Conservation (phyloP, 306 rosid species). For the Vachellia collinsii region DNA sequence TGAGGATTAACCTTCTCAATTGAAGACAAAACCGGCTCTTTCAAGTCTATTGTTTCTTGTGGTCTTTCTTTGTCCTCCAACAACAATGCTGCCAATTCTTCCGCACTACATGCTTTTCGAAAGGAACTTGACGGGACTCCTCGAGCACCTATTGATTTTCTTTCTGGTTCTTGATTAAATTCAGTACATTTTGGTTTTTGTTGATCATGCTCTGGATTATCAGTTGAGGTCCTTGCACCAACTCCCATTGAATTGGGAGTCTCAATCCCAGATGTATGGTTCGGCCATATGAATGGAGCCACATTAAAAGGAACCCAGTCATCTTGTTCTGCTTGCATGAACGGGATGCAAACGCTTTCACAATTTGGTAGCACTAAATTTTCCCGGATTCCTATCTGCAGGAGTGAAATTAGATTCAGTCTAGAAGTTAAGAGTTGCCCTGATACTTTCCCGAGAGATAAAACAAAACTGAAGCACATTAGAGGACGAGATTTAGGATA, state of each 20-base stretch:
- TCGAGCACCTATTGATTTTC: conserved; percentile 44
- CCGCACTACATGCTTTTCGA: conserved; percentile 37
- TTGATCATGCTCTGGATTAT: conserved; percentile 43
- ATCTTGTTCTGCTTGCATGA: conserved; percentile 89
- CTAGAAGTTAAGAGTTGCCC: conserved; percentile 13
- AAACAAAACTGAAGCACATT: conserved; percentile 23
- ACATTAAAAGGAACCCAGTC: conserved; percentile 81
- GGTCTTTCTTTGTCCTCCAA: conserved; percentile 17
- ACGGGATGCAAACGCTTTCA: conserved; percentile 70
- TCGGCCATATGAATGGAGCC: conserved; percentile 85
- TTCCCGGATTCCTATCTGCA: conserved; percentile 76
- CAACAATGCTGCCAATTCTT: conserved; percentile 54
- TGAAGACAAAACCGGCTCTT: conserved; percentile 45
- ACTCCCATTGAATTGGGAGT: conserved; percentile 41
- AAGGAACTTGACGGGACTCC: conserved; percentile 37
- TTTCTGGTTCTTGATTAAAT: conserved; percentile 31
- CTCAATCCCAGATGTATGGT: conserved; percentile 56
- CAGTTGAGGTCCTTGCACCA: conserved; percentile 45
- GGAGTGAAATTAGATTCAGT: conserved; percentile 47
- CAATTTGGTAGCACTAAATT: conserved; percentile 83
- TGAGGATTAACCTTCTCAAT: conserved; percentile 22
- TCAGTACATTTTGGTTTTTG: conserved; percentile 34
- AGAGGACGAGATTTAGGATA: conserved; percentile 17
- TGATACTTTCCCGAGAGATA: not conserved
- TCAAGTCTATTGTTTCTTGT: conserved; percentile 30